Base-by-base conservation (phyloP, 140 eudicot species). In the Cichorium intybus region DNA sequence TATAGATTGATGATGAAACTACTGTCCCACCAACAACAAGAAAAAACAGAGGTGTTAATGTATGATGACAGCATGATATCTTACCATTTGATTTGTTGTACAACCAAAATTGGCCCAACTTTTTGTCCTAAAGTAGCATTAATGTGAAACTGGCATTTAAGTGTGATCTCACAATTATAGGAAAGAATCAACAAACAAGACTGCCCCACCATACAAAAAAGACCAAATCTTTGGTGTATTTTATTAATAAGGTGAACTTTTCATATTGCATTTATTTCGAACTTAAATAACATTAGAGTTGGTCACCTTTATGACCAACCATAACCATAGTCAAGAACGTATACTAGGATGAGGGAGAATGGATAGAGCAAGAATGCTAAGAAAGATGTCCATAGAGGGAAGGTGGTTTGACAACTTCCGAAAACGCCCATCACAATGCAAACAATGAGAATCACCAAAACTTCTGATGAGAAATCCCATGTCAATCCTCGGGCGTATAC, bases 391-490 rank as follows among this genome's bases (percentile, higher is more conserved):
- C 97, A 93, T 7, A 93, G 78, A n/a, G 99, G 99, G 52, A 93
- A 93, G 34, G 97, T 81, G 53, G 95, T 93, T 54, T 90, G 84
- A 57, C 84, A 37, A 65, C 99, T 88, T 24, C 83, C 97, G 18
- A 93, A 80, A 10, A 72, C 80, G 17, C 95, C 95, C 99, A 93
- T 84, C 60, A 93, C 82, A 24, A 86, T 15, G 80, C 99, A 93
- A 16, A 93, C 99, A 11, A 93, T 78, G 56, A 93, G 66, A 64
- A 86, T 88, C 55, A 93, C 85, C 68, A 93, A 66, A 49, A 93
- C 99, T 64, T 93, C 97, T 0, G 99, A 78, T 59, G 99, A 85
- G 83, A 93, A 88, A 68, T 93, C 86, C 99, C 99, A 93, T 37
- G 74, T 72, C 74, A 93, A 57, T 16, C 95, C 99, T 43, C 97